Percentiles rank a stretch among this genome's conserved stretches.
Conservation (phyloP, 257 asterid genomes). For the Nemophila menziesii region DNA sequence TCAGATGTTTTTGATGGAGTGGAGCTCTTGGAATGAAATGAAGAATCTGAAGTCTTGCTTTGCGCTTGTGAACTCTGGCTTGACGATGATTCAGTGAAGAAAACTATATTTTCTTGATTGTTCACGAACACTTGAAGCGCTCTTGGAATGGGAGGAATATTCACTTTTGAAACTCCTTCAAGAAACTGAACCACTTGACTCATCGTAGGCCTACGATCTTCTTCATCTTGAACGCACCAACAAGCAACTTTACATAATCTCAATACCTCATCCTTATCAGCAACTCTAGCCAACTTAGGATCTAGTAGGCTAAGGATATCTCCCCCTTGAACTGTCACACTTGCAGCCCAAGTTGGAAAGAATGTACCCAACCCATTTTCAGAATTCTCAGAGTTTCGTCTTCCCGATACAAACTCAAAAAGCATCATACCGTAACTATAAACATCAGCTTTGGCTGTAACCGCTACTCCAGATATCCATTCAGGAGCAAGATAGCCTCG, state of each 20-base stretch:
- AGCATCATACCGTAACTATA: constrained; percentile 48
- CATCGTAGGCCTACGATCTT: constrained; percentile 33
- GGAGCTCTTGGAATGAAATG: constrained; percentile 21
- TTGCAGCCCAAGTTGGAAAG: constrained; percentile 32
- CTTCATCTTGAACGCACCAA: constrained; percentile 46
- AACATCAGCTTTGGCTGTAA: constrained; percentile 39
- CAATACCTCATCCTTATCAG: constrained; percentile 24
- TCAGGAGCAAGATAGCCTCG: constrained; percentile 48
- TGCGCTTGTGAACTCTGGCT: constrained; percentile 33
- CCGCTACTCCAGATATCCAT: constrained; percentile 36
- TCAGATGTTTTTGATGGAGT: constrained; percentile 11
- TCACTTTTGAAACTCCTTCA: constrained; percentile 36
- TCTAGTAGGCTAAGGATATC: constrained; percentile 27
- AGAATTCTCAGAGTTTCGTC: constrained; percentile 24
- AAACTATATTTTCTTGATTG: constrained; percentile 34
- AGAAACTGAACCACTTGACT: constrained; percentile 36
- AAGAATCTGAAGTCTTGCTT: constrained; percentile 28
- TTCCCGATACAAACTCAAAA: constrained; percentile 38
- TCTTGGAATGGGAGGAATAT: constrained; percentile 33
- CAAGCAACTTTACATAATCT: constrained; percentile 33
- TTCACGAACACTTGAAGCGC: constrained; percentile 37
- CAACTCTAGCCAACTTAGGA: constrained; percentile 18
- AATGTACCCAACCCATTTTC: constrained; percentile 20
- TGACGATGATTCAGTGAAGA: constrained; percentile 62
- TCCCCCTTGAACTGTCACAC: constrained; percentile 17